These are phyloP conservation scores for Acanthamoeba divionensis DNA, from an alignment of 208 protist genomes.

Conservation along the genomic window DNA sequence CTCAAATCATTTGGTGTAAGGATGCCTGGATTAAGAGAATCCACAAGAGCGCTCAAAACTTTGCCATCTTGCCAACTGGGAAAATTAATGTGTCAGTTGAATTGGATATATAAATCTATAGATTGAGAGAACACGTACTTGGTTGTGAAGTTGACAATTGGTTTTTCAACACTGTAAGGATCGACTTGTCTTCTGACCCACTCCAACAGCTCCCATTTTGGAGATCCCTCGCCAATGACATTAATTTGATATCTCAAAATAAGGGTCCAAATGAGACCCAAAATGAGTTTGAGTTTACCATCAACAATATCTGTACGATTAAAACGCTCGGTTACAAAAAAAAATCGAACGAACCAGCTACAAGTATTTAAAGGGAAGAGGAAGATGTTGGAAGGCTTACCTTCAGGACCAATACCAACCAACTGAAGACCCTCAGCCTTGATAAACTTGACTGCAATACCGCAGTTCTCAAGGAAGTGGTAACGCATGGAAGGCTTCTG, in stretches of 20 bases:
- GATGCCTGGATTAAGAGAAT: slow-evolving; percentile 64
- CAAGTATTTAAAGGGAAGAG: not conserved
- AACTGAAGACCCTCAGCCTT: slow-evolving; percentile 71
- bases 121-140: slow-evolving; percentile 3
- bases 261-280: slow-evolving; percentile 76
- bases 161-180: slow-evolving; percentile 54
- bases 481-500: slow-evolving; percentile 49
- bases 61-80: slow-evolving; percentile 64
- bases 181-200: slow-evolving; percentile 51
- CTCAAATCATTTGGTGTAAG: slow-evolving; percentile 53
- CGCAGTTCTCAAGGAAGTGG: slow-evolving; percentile 65
- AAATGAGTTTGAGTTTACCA: slow-evolving; percentile 69
- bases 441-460: slow-evolving; percentile 65
- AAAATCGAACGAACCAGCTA: not conserved
- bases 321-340: not conserved
- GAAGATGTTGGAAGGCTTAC: not conserved
- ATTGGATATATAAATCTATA: not conserved
- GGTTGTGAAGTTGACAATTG: slow-evolving; percentile 52
- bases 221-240: slow-evolving; percentile 56
- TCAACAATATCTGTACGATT: slow-evolving; percentile 64
- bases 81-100: not conserved
- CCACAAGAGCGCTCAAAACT: slow-evolving; percentile 58
- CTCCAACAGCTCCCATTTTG: slow-evolving; percentile 60
- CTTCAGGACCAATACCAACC: slow-evolving; percentile 71
- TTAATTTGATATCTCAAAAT: slow-evolving; percentile 72